phyloP scores from a whole-genome alignment of 352 stramenopile species.

The Chrysophaeum taylorii region DNA sequence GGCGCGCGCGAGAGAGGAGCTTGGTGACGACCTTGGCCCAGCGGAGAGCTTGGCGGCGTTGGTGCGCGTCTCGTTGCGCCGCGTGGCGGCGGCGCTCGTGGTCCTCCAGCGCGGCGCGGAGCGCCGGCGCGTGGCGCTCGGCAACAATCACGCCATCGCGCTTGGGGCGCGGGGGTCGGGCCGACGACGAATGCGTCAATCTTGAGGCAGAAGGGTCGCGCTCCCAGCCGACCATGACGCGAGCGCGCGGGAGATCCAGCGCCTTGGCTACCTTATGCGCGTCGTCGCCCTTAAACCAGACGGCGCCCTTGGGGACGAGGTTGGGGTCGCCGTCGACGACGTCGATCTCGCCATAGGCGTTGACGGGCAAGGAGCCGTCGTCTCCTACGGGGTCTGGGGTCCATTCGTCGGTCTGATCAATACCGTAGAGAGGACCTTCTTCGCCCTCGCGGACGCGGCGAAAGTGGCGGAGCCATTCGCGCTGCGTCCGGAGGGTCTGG shows the following conservation, averaged over 20 bases:
- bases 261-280: neutral
- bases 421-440: neutral
- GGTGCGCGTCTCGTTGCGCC: too few relatives aligned
- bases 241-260: neutral
- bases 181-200: too few relatives aligned
- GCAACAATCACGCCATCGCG: neutral
- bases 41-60: too few relatives aligned
- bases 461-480: neutral
- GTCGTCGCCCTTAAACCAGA: slow-evolving; percentile 5
- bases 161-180: too few relatives aligned
- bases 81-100: too few relatives aligned
- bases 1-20: too few relatives aligned
- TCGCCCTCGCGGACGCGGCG: neutral
- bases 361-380: neutral
- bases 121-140: neutral
- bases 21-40: too few relatives aligned
- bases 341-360: slow-evolving; percentile 3
- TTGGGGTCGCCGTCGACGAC: neutral
- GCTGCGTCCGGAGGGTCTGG: neutral
- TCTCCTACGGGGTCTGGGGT: neutral
- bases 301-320: neutral
- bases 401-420: neutral
- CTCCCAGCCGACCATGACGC: neutral
- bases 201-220: neutral
- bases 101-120: too few relatives aligned